phyloP scores from a whole-genome alignment of 2,329 filamentous ascomycete species.

The Colletotrichum sp. region DNA sequence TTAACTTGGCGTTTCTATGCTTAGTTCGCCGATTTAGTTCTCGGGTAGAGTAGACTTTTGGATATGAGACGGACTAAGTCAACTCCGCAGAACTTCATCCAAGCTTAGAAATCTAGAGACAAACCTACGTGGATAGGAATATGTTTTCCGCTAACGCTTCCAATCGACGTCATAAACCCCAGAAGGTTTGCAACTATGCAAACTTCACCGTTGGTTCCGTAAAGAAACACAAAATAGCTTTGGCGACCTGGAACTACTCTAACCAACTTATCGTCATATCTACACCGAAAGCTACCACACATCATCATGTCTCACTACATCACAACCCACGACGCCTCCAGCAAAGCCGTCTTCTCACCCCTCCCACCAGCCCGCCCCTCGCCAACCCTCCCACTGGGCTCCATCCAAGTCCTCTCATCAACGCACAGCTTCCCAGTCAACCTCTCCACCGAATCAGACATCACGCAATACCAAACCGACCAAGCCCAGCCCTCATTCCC shows the following conservation, averaged over 20 bases:
- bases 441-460: not conserved
- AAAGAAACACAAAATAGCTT: no score
- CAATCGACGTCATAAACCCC: not conserved
- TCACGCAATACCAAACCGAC: not conserved
- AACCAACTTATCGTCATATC: not conserved
- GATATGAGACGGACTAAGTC: not conserved
- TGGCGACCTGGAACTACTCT: not conserved
- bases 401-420: not conserved
- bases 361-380: not conserved
- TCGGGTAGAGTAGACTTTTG: not conserved
- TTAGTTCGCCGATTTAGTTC: no score
- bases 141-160: not conserved
- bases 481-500: not conserved
- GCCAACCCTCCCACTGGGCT: not conserved
- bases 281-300: fast-evolving
- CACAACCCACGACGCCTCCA: not conserved
- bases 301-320: not conserved
- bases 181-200: not conserved
- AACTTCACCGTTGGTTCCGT: no score
- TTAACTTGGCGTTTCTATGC: no score
- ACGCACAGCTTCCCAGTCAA: not conserved
- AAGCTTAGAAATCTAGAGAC: not conserved
- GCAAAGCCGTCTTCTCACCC: not conserved
- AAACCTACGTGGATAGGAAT: not conserved
- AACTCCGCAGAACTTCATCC: not conserved